Conservation (phyloP, 192 early-diverging fungal genomes). For the Lobosporangium transversale region DNA sequence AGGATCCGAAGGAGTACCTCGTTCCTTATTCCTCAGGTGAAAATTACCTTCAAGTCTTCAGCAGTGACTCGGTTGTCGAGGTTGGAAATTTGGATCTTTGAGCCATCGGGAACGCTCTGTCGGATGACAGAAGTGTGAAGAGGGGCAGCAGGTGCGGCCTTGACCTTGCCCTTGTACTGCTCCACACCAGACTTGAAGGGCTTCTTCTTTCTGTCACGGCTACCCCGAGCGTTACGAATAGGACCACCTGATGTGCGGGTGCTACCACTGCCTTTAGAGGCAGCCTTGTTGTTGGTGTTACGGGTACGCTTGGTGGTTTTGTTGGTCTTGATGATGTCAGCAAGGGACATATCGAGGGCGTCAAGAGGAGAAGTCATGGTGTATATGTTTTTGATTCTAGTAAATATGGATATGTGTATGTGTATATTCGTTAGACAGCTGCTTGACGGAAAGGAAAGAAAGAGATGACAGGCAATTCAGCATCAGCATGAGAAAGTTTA, state of each 20-base stretch:
- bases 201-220: constrained; percentile 46
- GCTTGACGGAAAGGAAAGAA: background rate
- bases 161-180: constrained; percentile 35
- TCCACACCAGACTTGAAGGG: constrained; percentile 29
- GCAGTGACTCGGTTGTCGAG: constrained; percentile 65
- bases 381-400: too few relatives aligned
- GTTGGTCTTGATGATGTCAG: constrained; percentile 57
- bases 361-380: constrained; percentile 48
- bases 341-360: constrained; percentile 58
- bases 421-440: too few relatives aligned
- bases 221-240: constrained; percentile 40
- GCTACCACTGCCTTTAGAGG: background rate
- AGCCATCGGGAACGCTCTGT: constrained; percentile 53
- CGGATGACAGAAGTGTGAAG: constrained; percentile 44
- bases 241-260: constrained; percentile 43
- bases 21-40: background rate
- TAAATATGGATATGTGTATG: too few relatives aligned
- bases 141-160: constrained; percentile 23
- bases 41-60: constrained; percentile 62
- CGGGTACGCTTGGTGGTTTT: constrained; percentile 37
- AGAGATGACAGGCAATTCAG: background rate
- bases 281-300: constrained; percentile 13
- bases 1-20: background rate
- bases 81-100: constrained; percentile 66
- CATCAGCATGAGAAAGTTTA: background rate